Base-by-base conservation (phyloP, 768 basidiomycete genomes). In the Sarcomyxa edulis region DNA sequence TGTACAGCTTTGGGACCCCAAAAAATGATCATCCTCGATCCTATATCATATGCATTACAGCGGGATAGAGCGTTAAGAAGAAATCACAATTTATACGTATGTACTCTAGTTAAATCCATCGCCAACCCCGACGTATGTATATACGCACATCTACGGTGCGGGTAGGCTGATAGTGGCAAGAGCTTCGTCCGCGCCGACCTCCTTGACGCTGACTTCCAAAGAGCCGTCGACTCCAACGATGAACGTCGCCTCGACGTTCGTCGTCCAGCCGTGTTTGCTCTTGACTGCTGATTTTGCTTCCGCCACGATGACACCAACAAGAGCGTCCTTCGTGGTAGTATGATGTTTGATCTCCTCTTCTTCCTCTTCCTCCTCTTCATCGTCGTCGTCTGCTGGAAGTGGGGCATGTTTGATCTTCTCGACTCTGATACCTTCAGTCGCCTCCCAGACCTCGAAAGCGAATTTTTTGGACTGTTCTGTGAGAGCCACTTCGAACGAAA, bases 371-470 rank as follows among this genome's bases (percentile, higher is more conserved):
- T 66, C 67, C 6, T 69, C 72, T 3, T 66, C 68, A 2, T 70
- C 72, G 7, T 67, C 65, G 11, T 61, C 53, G 16, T 73, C 72
- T 6, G 60, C 45, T 45, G 70, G 70, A 4, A 68, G 64, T 3
- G 65, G 66, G n/a, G n/a, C n/a, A n/a, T n/a, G n/a, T 35, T 64
- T 66, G 16, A 74, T 62, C 50, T 73, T 78, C 48, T 84, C 83
- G 14, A 81, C 54, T 40, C 75, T 72, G 44, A 87, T 66, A 2
- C 71, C 71, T 50, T 88, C 86, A 37, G 71, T 71, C 12, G 79
- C 78, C 54, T 91, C 86, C 84, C 84, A 87, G 19, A 90, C 61
- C 56, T 91, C 88, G 37, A 82, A 71, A 9, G 72, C 78, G 29
- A 86, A 62, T 48, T 62, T 63, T 50, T 68, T 72, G 37, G 52